Conservation (phyloP, 2,329 filamentous ascomycete species). For the Tolypocladium ovalisporum region DNA sequence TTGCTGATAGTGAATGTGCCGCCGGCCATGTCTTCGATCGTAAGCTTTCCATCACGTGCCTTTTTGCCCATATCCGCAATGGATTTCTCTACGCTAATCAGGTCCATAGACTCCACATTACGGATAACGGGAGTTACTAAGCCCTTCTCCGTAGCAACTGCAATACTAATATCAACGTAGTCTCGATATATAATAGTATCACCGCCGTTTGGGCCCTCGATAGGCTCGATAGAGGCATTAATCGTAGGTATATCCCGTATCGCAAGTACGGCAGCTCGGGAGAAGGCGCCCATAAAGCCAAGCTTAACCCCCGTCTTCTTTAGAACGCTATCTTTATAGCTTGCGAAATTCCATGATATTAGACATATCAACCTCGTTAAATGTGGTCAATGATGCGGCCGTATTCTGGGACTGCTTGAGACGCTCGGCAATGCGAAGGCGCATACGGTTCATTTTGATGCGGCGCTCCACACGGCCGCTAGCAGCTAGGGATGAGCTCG, state of each 20-base stretch:
- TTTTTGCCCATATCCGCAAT: conserved; percentile 96
- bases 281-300: conserved; percentile 99
- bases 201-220: conserved; percentile 83
- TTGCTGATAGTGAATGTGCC: conserved; percentile 98
- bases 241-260: conserved; percentile 93
- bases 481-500: conserved; percentile 18
- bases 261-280: conserved; percentile 76
- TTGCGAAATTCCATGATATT: conserved; percentile 95
- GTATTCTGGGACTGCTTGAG: conserved; percentile 99
- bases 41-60: conserved; percentile 92
- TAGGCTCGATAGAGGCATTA: conserved; percentile 95
- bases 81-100: conserved; percentile 78
- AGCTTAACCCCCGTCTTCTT: conserved; percentile 97
- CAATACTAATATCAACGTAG: conserved; percentile 95
- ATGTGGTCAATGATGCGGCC: conserved; percentile 90
- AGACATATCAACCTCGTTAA: conserved; percentile 99
- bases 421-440: conserved; percentile 89
- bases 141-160: conserved; percentile 94
- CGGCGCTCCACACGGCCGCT: conserved; percentile 80
- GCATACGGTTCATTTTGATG: conserved; percentile 99
- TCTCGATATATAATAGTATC: conserved; percentile 98
- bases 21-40: conserved; percentile 98
- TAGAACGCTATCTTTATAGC: conserved; percentile 88
- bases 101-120: conserved; percentile 79
- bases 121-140: conserved; percentile 93